Evolutionary conservation across 495 filamentous ascomycete genomes (phyloP).

Genomic region (Xylaria venustula): DNA sequence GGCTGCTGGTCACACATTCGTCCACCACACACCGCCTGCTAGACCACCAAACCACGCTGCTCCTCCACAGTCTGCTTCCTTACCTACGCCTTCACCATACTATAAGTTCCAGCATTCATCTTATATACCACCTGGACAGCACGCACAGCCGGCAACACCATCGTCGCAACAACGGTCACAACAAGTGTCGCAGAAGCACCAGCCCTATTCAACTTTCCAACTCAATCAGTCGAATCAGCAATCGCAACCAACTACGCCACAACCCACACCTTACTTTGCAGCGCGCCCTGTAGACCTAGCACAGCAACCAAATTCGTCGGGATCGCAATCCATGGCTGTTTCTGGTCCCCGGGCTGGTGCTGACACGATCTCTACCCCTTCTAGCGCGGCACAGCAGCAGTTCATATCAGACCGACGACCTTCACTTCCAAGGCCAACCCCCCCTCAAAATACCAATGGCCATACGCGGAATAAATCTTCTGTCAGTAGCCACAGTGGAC

Average conservation of each 20-base stretch:
- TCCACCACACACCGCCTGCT: conserved; percentile 8
- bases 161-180: background rate
- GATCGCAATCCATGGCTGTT: background rate
- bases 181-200: background rate
- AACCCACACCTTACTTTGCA: conserved; percentile 14
- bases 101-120: conserved; percentile 16
- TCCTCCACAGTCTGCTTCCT: background rate
- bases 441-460: conserved; percentile 19
- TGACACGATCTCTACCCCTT: background rate
- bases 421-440: conserved; percentile 17
- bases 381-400: conserved; percentile 2
- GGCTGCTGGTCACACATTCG: conserved; percentile 13
- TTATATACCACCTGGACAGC: background rate
- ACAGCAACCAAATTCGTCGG: background rate
- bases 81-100: conserved; percentile 2
- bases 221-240: background rate
- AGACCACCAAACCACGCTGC: conserved; percentile 3
- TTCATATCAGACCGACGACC: conserved; percentile 13
- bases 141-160: background rate
- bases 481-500: conserved; percentile 21
- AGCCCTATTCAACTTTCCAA: background rate
- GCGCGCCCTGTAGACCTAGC: conserved; percentile 10
- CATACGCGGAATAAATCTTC: conserved; percentile 29
- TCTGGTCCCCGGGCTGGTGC: background rate
- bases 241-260: conserved; percentile 13